A percentile compares a stretch with the other conserved stretches of the same genome.
Conservation (phyloP, 2,329 filamentous ascomycete species). For the Paraphaeosphaeria minitans region DNA sequence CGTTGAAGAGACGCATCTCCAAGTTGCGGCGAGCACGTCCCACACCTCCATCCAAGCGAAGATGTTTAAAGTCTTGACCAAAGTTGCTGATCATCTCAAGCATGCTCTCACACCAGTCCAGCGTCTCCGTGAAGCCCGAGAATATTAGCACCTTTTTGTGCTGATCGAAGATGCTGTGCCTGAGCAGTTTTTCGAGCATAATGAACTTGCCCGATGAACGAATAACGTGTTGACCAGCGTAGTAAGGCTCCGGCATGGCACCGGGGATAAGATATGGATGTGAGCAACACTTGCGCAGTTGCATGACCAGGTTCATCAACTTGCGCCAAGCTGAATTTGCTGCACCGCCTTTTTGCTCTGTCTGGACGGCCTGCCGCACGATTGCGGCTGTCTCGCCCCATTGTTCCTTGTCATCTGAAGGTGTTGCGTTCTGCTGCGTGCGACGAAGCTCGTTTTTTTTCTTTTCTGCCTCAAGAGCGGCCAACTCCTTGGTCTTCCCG, state of each 20-base stretch:
- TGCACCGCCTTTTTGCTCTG: constrained; percentile 39
- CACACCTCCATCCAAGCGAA: constrained; percentile 59
- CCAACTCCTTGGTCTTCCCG: constrained; percentile 52
- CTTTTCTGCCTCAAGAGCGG: constrained; percentile 45
- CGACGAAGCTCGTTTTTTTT: constrained; percentile 43
- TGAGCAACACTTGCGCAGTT: constrained; percentile 61
- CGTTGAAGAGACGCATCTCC: constrained; percentile 60
- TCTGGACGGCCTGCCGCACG: constrained; percentile 83
- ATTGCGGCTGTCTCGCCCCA: constrained; percentile 83
- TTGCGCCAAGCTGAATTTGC: constrained; percentile 52
- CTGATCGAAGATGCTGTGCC: constrained; percentile 55
- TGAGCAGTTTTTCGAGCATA: constrained; percentile 58
- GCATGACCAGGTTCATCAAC: constrained; percentile 62
- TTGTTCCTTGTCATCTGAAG: constrained; percentile 21
- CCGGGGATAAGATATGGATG: constrained; percentile 60
- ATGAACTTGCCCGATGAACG: constrained; percentile 62
- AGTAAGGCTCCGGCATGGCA: constrained; percentile 54
- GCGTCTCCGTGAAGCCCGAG: constrained; percentile 58
- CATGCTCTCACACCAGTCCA: constrained; percentile 60
- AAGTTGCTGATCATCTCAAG: constrained; percentile 51
- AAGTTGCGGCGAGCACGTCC: constrained; percentile 57
- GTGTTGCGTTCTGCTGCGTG: constrained; percentile 26
- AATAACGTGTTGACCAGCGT: constrained; percentile 54
- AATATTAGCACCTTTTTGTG: constrained; percentile 64
- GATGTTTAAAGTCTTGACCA: constrained; percentile 51